Percentiles rank a stretch among this genome's conserved stretches.
phyloP scores from a whole-genome alignment of 352 stramenopile species.

The Phytophthora pseudosyringae region DNA sequence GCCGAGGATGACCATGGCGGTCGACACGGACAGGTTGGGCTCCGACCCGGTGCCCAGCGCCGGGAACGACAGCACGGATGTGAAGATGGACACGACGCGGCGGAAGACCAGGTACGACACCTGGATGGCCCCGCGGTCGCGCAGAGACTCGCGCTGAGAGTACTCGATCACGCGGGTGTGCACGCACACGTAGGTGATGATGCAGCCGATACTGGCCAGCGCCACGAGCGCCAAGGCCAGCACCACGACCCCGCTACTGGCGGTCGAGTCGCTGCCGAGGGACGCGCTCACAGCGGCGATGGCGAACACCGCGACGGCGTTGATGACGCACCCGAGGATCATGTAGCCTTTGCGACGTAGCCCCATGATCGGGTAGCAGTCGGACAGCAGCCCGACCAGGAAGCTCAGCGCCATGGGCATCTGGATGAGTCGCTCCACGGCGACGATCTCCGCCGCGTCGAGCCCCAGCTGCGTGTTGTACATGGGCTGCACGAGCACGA shows the following conservation, averaged over 20 bases:
- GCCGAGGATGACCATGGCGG: slow-evolving; percentile 53
- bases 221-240: slow-evolving; percentile 49
- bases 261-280: slow-evolving; percentile 33
- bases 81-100: slow-evolving; percentile 57
- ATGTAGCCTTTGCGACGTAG: slow-evolving; percentile 93
- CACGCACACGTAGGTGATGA: slow-evolving; percentile 69
- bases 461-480: slow-evolving; percentile 64
- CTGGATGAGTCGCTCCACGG: slow-evolving; percentile 67
- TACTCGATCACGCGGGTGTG: slow-evolving; percentile 72
- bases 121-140: slow-evolving; percentile 59
- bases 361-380: slow-evolving; percentile 92
- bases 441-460: slow-evolving; percentile 44
- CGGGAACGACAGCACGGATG: slow-evolving; percentile 59
- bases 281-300: slow-evolving; percentile 61
- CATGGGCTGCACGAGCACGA: slow-evolving; percentile 57
- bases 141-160: slow-evolving; percentile 67
- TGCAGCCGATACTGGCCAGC: slow-evolving; percentile 63
- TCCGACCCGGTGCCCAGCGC: slow-evolving; percentile 43
- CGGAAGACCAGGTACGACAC: slow-evolving; percentile 72
- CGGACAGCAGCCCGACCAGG: slow-evolving; percentile 87
- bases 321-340: slow-evolving; percentile 79
- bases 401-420: slow-evolving; percentile 92
- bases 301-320: slow-evolving; percentile 60
- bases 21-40: slow-evolving; percentile 50
- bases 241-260: slow-evolving; percentile 43